Evolutionary conservation across 2,329 filamentous ascomycete genomes (phyloP).

Genomic region (Sclerotinia nivalis): DNA sequence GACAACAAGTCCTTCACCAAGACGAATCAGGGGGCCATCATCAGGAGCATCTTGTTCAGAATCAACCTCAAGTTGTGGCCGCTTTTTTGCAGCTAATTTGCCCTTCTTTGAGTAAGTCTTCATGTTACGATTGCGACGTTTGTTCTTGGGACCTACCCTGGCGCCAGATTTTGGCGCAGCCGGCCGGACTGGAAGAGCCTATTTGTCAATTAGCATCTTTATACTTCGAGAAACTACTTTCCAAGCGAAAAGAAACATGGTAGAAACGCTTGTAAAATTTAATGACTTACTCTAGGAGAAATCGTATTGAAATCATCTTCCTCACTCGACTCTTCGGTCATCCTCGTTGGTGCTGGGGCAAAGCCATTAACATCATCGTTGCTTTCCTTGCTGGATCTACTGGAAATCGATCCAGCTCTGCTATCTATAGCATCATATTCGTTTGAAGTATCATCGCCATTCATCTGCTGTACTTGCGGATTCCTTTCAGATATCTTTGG

Average conservation of each 20-base stretch:
- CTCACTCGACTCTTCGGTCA: conserved; percentile 61
- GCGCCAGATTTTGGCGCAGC: conserved; percentile 32
- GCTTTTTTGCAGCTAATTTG: conserved; percentile 35
- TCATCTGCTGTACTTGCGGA: conserved; percentile 31
- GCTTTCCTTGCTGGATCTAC: conserved; percentile 41
- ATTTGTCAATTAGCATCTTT: conserved; percentile 34
- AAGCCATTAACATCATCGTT: conserved; percentile 48
- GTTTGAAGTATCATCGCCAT: conserved; percentile 27
- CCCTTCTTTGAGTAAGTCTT: conserved; percentile 46
- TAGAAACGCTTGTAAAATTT: not conserved
- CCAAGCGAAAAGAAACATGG: not conserved
- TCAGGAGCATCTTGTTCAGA: conserved; percentile 41
- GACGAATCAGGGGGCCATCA: conserved; percentile 68
- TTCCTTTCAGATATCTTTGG: conserved; percentile 51
- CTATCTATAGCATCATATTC: conserved; percentile 33
- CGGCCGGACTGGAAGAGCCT: conserved; percentile 41
- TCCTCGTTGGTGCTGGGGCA: conserved; percentile 48
- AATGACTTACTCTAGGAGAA: conserved; percentile 14
- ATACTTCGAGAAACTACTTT: not conserved
- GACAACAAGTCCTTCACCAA: conserved; percentile 82
- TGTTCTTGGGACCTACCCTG: conserved; percentile 39
- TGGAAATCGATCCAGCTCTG: conserved; percentile 46
- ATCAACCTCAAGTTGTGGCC: conserved; percentile 23
- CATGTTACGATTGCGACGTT: conserved; percentile 36
- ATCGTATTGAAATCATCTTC: conserved; percentile 39